These are phyloP conservation scores for Pleurotus platypus DNA, from an alignment of 768 basidiomycete species.

Conservation along the genomic window DNA sequence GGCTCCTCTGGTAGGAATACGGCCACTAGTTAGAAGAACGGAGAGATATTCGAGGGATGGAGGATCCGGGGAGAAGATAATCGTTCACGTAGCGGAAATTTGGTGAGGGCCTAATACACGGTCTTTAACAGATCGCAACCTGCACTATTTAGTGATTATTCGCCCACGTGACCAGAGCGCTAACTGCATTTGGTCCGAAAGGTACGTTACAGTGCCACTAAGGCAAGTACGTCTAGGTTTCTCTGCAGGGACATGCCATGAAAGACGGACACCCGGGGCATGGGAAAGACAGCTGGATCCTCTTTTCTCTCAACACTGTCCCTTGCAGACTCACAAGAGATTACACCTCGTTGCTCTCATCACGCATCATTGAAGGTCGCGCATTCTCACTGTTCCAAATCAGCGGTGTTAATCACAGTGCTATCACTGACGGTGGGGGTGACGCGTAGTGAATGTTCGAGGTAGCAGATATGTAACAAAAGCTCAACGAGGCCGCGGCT, in stretches of 20 bases:
- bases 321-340: background rate
- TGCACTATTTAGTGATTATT: background rate
- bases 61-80: background rate
- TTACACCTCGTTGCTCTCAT: background rate
- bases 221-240: background rate
- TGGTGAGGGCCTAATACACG: background rate
- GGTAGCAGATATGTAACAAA: too few relatives aligned
- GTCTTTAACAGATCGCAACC: background rate
- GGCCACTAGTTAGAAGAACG: conserved; percentile 1
- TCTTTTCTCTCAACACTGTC: background rate
- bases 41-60: background rate
- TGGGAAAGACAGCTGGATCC: background rate
- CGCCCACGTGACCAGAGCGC: background rate
- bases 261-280: background rate
- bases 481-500: too few relatives aligned
- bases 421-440: too few relatives aligned
- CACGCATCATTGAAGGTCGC: background rate
- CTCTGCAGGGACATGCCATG: background rate
- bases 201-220: background rate
- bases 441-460: too few relatives aligned
- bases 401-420: too few relatives aligned
- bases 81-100: background rate
- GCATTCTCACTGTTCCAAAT: too few relatives aligned
- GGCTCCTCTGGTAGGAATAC: too few relatives aligned
- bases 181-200: background rate